Evolutionary conservation across 2,329 filamentous ascomycete species (phyloP), one percentile per base, ranked within the genome.

Genomic region (Nigrospora oryzae): DNA sequence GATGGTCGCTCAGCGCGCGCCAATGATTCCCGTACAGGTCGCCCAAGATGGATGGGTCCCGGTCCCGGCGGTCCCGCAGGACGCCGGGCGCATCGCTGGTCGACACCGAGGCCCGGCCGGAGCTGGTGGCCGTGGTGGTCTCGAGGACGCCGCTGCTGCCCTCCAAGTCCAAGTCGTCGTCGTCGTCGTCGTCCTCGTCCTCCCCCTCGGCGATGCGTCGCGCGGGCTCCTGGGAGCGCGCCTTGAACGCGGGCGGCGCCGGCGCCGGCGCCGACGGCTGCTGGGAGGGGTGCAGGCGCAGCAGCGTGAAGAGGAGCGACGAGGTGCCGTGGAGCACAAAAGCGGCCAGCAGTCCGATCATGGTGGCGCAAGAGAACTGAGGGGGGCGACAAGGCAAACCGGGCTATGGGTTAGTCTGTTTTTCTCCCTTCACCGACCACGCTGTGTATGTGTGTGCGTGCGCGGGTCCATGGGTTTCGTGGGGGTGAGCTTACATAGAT

Each of bases 401-500:
- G 23, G 23, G 23, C 23, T 5, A 5, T 28, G 23, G 23, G 23
- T 28, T 28, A 28, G 23, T 28, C 2, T 28, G 23, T 28, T 28
- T 28, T 23, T 23, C 19, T 23, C 19, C 23, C 5, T 28, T 28
- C 5, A 7, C 4, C 8, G 5, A 28, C 23, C 23, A 28, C 5
- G 7, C 2, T 28, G 23, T 28, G 23, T 28, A 10, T 28, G 23
- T 28, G 23, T 28, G 23, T 28, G 23, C 10, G 23, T 28, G 23
- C 3, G 10, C 36, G 34, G 12, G 2, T 7, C 31, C 17, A 11
- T 12, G 2, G 8, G n/a, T 11, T 11, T 34, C 23, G 10, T 17
- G 39, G 30, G 14, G 17, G n/a, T n/a, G 36, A 42, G 47, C 60
- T 57, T 60, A 62, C 60, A 41, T 56, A 62, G 43, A 60, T 53